These are phyloP conservation scores for Phylloporus arenicola DNA, from an alignment of 768 basidiomycete genomes.

Conservation along the genomic window DNA sequence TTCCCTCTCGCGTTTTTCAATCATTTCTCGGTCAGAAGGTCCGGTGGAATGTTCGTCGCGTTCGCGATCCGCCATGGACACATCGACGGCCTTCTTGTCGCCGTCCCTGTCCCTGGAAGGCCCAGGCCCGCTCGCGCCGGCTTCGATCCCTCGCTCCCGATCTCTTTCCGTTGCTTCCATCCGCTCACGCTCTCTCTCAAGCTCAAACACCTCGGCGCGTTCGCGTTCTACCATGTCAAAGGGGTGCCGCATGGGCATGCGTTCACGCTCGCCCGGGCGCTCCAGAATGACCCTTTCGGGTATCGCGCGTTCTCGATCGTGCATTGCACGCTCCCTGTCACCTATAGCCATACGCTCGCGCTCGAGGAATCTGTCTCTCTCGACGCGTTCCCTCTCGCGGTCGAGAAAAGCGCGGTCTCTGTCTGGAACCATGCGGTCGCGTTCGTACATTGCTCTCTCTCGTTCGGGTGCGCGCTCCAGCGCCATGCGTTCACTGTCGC, in stretches of 20 bases:
- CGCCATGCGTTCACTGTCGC: slow-evolving; percentile 17
- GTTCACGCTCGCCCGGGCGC: slow-evolving; percentile 24
- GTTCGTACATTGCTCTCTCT: slow-evolving; percentile 20
- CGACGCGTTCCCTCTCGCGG: slow-evolving; percentile 21
- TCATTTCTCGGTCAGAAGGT: slow-evolving; percentile 19
- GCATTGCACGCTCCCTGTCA: slow-evolving; percentile 23
- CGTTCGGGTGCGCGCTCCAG: slow-evolving; percentile 21
- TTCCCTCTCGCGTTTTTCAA: slow-evolving; percentile 27
- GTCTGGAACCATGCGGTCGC: slow-evolving; percentile 18
- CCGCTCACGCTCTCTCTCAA: slow-evolving; percentile 31
- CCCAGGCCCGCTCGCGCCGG: slow-evolving; percentile 1
- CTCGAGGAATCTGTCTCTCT: slow-evolving; percentile 22
- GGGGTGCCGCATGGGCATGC: slow-evolving; percentile 16
- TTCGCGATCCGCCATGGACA: slow-evolving; percentile 15
- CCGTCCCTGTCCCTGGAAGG: slow-evolving; percentile 20
- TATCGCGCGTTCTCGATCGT: slow-evolving; percentile 18
- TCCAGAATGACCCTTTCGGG: slow-evolving; percentile 19
- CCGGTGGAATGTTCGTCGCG: slow-evolving; percentile 20
- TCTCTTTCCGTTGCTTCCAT: slow-evolving; percentile 27
- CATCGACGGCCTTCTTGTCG: slow-evolving; percentile 18
- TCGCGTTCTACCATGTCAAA: slow-evolving; percentile 24
- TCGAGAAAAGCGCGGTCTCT: slow-evolving; percentile 20
- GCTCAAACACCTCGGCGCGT: slow-evolving; percentile 27
- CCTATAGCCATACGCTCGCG: slow-evolving; percentile 21
- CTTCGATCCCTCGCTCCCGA: slow-evolving; percentile 25